These are phyloP conservation scores for Mucor velutinosus DNA, from an alignment of 371 early-diverging fungal genomes.

Conservation along the genomic window DNA sequence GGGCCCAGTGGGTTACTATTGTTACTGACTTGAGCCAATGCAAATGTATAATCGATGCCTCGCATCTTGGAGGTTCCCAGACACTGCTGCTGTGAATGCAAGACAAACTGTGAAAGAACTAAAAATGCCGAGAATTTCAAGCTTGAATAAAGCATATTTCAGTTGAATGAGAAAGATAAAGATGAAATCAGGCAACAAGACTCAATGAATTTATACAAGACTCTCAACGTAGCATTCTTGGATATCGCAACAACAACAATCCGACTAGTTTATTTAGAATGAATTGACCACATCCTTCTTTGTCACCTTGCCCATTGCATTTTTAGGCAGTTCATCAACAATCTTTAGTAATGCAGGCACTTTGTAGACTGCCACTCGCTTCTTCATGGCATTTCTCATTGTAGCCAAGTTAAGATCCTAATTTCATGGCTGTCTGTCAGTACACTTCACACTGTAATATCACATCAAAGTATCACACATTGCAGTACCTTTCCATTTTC, in stretches of 20 bases:
- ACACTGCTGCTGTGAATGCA: conserved; percentile 13
- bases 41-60: conserved; percentile 22
- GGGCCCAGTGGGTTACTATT: not conserved
- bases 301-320: conserved; percentile 90
- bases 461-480: not conserved
- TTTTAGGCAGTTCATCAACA: conserved; percentile 72
- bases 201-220: not conserved
- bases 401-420: conserved; percentile 42
- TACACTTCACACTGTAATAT: too few species aligned
- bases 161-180: not conserved
- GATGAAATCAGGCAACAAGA: not conserved
- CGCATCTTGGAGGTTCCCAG: conserved; percentile 5
- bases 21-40: conserved; percentile 16
- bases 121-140: conserved; percentile 3
- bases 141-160: not conserved
- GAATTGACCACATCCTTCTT: conserved; percentile 70
- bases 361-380: conserved; percentile 75
- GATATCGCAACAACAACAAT: not conserved
- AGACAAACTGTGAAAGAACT: conserved; percentile 1
- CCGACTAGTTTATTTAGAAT: conserved; percentile 33
- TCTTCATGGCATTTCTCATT: conserved; percentile 57
- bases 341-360: conserved; percentile 58
- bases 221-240: not conserved
- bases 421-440: not conserved
- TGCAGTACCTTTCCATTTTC: conserved; percentile 29